Evolutionary conservation across 352 stramenopile genomes (phyloP).

Genomic region (Phytophthora kernoviae): DNA sequence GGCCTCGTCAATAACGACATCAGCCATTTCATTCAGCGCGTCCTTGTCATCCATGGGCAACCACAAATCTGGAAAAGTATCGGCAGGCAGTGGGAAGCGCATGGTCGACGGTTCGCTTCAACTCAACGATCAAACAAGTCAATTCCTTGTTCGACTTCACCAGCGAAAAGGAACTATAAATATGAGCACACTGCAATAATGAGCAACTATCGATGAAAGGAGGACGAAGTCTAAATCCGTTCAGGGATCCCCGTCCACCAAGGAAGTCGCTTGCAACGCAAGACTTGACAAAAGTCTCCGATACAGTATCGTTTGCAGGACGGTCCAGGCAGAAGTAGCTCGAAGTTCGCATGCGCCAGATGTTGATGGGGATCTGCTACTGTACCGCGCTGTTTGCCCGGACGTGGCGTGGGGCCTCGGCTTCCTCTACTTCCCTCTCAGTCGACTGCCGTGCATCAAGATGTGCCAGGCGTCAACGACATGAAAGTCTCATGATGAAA

Average conservation of each 20-base stretch:
- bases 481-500: no score
- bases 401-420: no score
- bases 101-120: conserved; percentile 9
- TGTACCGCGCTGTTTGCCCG: no score
- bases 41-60: conserved; percentile 46
- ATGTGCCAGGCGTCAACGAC: no score
- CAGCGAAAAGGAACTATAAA: conserved; percentile 3
- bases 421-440: no score
- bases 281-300: conserved; percentile 20
- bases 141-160: conserved; percentile 3
- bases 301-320: not conserved
- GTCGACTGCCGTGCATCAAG: no score
- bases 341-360: conserved; percentile 15
- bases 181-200: no score
- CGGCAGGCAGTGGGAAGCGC: conserved; percentile 37
- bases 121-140: not conserved
- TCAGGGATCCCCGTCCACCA: no score
- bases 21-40: conserved; percentile 37
- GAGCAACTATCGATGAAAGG: no score
- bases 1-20: conserved; percentile 47
- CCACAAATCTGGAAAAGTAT: conserved; percentile 48
- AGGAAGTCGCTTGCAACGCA: conserved; percentile 7
- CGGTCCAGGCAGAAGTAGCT: conserved; percentile 22
- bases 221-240: not conserved
- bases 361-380: conserved; percentile 20